phyloP scores from a whole-genome alignment of 129 eudicot genomes.

The Flaveria sonorensis region DNA sequence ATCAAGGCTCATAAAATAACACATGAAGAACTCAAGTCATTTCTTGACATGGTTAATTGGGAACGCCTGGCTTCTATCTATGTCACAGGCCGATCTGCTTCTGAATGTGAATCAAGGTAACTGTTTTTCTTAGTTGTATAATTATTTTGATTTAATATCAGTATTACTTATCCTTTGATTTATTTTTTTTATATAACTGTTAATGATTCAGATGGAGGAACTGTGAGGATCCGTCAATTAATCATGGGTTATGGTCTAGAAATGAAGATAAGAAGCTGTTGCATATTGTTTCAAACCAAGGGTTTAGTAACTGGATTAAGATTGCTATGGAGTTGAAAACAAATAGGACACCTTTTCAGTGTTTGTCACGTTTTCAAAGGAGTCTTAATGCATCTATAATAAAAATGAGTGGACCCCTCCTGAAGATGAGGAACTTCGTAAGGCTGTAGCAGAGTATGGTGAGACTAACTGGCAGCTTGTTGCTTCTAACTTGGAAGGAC shows the following conservation, averaged over 20 bases:
- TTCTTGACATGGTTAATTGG: slow-evolving; percentile 73
- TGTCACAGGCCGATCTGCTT: slow-evolving; percentile 58
- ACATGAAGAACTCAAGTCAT: slow-evolving; percentile 51
- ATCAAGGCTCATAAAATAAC: slow-evolving; percentile 61
- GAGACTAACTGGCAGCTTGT: slow-evolving; percentile 85
- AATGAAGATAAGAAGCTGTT: slow-evolving; percentile 71
- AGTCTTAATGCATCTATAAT: slow-evolving; percentile 88
- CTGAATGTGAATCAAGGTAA: slow-evolving; percentile 90
- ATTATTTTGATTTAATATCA: not conserved
- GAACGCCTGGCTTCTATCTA: slow-evolving; percentile 65
- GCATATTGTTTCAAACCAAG: slow-evolving; percentile 53
- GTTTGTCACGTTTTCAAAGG: slow-evolving; percentile 86
- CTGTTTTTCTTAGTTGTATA: not conserved
- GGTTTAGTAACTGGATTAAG: slow-evolving; percentile 65
- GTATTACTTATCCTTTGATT: no score
- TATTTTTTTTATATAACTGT: not conserved
- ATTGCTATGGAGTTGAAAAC: slow-evolving; percentile 60
- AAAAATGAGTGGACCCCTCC: slow-evolving; percentile 76
- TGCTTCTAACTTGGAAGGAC: slow-evolving; percentile 72
- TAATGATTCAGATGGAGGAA: slow-evolving; percentile 72
- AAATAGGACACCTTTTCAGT: slow-evolving; percentile 84
- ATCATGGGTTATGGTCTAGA: slow-evolving; percentile 48
- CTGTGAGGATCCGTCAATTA: slow-evolving; percentile 68
- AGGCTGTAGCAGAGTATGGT: slow-evolving; percentile 77
- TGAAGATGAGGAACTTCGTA: slow-evolving; percentile 69